A percentile compares a stretch with the other conserved stretches of the same genome.
phyloP scores from a whole-genome alignment of 441 rosid species.

The Populus hybrid region DNA sequence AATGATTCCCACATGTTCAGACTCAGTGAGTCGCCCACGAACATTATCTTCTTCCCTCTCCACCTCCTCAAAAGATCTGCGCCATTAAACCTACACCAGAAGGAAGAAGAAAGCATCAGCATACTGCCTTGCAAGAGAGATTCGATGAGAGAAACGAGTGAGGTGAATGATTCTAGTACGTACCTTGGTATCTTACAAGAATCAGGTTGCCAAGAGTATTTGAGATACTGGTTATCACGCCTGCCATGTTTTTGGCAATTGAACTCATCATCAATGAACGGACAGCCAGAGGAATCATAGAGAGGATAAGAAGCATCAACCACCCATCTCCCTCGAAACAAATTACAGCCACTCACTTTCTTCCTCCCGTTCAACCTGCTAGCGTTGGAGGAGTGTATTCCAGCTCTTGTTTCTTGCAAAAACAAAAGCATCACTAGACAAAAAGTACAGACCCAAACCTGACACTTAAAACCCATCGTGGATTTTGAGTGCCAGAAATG shows the following conservation, averaged over 20 bases:
- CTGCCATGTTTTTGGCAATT: constrained; percentile 69
- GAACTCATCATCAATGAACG: constrained; percentile 73
- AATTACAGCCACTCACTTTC: constrained; percentile 46
- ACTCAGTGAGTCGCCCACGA: constrained; percentile 85
- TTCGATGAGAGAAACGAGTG: neutral
- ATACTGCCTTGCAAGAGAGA: neutral
- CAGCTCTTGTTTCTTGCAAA: constrained; percentile 25
- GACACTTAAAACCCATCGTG: constrained; percentile 22
- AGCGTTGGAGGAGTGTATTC: constrained; percentile 20
- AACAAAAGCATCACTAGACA: constrained; percentile 10
- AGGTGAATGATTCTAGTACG: constrained; percentile 19
- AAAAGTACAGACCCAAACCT: constrained; percentile 7
- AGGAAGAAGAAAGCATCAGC: neutral
- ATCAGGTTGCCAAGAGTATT: constrained; percentile 78
- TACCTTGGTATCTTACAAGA: constrained; percentile 60
- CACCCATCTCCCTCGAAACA: constrained; percentile 74
- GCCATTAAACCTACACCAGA: constrained; percentile 54
- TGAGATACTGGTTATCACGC: constrained; percentile 59
- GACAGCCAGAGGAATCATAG: constrained; percentile 53
- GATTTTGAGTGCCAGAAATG: constrained; percentile 15
- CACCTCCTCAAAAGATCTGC: constrained; percentile 46
- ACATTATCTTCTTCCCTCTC: constrained; percentile 80
- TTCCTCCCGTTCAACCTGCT: constrained; percentile 40
- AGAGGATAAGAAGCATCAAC: constrained; percentile 62
- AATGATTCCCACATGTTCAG: constrained; percentile 86